A percentile compares a stretch with the other conserved stretches of the same genome.
phyloP scores from a whole-genome alignment of 2,329 filamentous ascomycete genomes.

The Colletotrichum sublineola region DNA sequence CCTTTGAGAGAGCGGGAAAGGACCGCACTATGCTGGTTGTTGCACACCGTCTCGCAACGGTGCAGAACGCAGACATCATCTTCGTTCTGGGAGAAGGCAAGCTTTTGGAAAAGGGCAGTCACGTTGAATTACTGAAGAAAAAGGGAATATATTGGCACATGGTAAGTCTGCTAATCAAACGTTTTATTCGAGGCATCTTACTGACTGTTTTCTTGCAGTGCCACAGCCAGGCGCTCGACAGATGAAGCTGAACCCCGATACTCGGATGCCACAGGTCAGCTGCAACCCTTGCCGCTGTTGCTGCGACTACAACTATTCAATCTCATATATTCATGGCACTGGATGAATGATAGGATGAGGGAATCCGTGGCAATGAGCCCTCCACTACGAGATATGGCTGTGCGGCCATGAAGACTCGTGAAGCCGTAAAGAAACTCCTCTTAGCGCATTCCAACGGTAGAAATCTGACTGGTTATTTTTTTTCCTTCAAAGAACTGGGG shows the following conservation, averaged over 20 bases:
- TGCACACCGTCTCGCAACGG: slow-evolving; percentile 81
- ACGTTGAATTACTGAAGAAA: slow-evolving; percentile 64
- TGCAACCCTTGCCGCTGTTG: background rate
- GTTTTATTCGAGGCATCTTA: slow-evolving; percentile 4
- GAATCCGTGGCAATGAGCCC: background rate
- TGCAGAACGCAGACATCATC: slow-evolving; percentile 84
- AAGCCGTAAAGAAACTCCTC: background rate
- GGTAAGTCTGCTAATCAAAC: slow-evolving; percentile 55
- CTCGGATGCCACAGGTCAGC: background rate
- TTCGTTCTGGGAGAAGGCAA: slow-evolving; percentile 80
- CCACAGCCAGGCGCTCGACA: slow-evolving; percentile 70
- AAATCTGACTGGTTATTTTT: background rate
- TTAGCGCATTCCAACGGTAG: background rate
- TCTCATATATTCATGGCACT: background rate
- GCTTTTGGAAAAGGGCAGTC: slow-evolving; percentile 67
- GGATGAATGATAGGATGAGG: background rate
- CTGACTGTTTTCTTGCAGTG: slow-evolving; percentile 58
- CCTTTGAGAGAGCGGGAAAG: slow-evolving; percentile 73
- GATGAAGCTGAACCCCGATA: slow-evolving; percentile 47
- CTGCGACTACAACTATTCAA: background rate
- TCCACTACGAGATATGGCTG: too few relatives aligned
- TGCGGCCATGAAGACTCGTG: too few relatives aligned
- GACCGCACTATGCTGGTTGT: slow-evolving; percentile 79
- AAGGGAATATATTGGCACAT: slow-evolving; percentile 70
- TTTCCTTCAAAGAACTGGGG: background rate